Base-by-base conservation (phyloP, 2,329 filamentous ascomycete genomes). In the Clarireedia hainanense region DNA sequence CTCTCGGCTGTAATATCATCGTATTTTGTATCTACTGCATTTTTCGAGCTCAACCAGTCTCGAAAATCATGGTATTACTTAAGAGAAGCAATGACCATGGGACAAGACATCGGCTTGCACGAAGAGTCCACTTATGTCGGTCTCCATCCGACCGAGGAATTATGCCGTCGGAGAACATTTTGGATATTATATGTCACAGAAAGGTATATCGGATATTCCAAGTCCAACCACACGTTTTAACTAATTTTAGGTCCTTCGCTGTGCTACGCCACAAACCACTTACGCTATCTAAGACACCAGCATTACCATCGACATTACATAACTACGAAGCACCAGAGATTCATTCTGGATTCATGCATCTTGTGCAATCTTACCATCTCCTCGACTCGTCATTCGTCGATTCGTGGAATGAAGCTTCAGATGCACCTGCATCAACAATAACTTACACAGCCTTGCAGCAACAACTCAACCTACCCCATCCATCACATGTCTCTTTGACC, bases 131-230 rank as follows among this genome's bases (percentile, higher is more conserved):
- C 75, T 1, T 84, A 85, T 65, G 71, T 69, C 45, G 73, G 71
- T 5, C 64, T 74, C 1, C 72, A 77, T 39, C 70, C 74, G 1
- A 70, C 78, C 4, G 80, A 84, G 63, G 72, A 69, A 23, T 75
- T 81, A 20, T 77, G 79, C 53, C 75, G 77, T 37, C 74, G 79
- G 55, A 72, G 80, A 10, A 72, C 83, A 6, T 85, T 82, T 65
- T 85, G 82, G 82, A 73, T 83, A 42, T 70, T 85, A 9, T 83
- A 84, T 63, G 76, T 84, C 34, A 80, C 80, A 0, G 82, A 85
- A 68, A 75, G 79, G 78, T 80, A 68, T 26, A 43, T 24, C 24
- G 12, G 49, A 55, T 52, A 24, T 39, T 12, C 27, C 27, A 30
- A 30, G 1, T 26, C n/a, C 30, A 12, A 26, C 4, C n/a, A 23